A percentile compares a stretch with the other conserved stretches of the same genome.
These are phyloP conservation scores for Fusarium pininemorale DNA, from an alignment of 2,329 filamentous ascomycete species.

Conservation along the genomic window DNA sequence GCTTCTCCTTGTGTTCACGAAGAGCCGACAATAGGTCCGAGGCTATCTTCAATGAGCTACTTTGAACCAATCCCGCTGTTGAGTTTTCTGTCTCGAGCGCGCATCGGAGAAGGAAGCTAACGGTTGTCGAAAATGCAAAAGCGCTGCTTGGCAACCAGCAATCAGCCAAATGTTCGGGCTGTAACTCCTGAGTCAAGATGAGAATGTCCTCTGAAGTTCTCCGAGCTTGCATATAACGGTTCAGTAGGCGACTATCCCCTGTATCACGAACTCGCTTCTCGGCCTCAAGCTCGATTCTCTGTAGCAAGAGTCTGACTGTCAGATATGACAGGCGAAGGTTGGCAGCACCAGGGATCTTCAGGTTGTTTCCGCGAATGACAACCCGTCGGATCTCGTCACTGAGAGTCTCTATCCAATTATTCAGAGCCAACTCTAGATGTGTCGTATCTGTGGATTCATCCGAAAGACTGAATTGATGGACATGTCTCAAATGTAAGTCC, in stretches of 20 bases:
- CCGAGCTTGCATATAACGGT: slow-evolving; percentile 53
- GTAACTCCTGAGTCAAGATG: slow-evolving; percentile 56
- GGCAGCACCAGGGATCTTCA: slow-evolving; percentile 55
- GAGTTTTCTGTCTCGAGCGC: slow-evolving; percentile 56
- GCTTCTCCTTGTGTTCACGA: slow-evolving; percentile 49
- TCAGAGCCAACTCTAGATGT: slow-evolving; percentile 51
- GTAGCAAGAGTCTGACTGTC: slow-evolving; percentile 56
- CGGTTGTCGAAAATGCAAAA: slow-evolving; percentile 59
- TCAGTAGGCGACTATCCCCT: slow-evolving; percentile 38
- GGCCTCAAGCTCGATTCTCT: slow-evolving; percentile 57
- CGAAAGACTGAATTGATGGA: slow-evolving; percentile 48
- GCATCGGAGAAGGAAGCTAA: slow-evolving; percentile 60
- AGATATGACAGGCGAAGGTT: slow-evolving; percentile 63
- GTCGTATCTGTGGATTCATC: slow-evolving; percentile 39
- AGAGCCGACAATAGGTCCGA: slow-evolving; percentile 53
- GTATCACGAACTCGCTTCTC: slow-evolving; percentile 43
- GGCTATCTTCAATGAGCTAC: slow-evolving; percentile 54
- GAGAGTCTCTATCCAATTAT: slow-evolving; percentile 57
- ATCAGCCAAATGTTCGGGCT: slow-evolving; percentile 53
- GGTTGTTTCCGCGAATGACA: slow-evolving; percentile 53
- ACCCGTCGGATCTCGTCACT: slow-evolving; percentile 49
- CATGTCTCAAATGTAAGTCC: slow-evolving; percentile 44
- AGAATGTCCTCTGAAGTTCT: slow-evolving; percentile 60
- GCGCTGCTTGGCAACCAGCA: slow-evolving; percentile 61
- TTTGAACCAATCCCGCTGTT: slow-evolving; percentile 47